These are phyloP conservation scores for Acacia concinna DNA, from an alignment of 331 rosid species.

Conservation along the genomic window DNA sequence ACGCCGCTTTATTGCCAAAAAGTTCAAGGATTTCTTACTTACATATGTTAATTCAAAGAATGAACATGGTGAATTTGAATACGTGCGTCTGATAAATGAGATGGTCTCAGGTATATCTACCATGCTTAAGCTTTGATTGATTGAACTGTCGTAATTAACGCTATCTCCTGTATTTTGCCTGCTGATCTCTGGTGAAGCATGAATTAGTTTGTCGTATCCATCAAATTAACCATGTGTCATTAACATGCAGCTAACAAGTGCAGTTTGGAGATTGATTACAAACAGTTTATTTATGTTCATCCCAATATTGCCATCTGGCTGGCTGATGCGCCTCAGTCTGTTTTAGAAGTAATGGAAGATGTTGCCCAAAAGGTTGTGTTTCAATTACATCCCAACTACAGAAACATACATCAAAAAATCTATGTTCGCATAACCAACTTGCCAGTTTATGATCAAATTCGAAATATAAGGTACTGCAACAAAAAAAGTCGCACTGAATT, in stretches of 20 bases:
- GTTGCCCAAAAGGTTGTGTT: background rate
- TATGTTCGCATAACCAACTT: background rate
- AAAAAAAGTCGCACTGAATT: background rate
- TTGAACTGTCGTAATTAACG: background rate
- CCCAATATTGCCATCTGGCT: conserved; percentile 8
- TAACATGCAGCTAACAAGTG: conserved; percentile 5
- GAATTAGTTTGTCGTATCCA: background rate
- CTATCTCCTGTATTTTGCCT: background rate
- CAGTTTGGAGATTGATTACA: conserved; percentile 12
- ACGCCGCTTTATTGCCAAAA: background rate
- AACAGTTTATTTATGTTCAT: background rate
- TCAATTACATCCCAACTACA: conserved; percentile 6
- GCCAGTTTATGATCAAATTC: conserved; percentile 3
- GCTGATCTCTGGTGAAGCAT: background rate
- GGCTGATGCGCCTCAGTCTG: conserved; percentile 2
- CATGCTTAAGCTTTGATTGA: background rate
- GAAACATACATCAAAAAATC: background rate
- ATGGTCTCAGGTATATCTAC: conserved; percentile 12
- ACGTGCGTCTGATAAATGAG: background rate
- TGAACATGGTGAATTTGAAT: background rate
- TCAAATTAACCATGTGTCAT: background rate
- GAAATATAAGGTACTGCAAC: background rate
- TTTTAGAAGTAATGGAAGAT: background rate
- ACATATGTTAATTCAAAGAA: background rate
- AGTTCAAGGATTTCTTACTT: conserved; percentile 5